These are phyloP conservation scores for Gentiana straminea DNA, from an alignment of 257 asterid species.

Conservation along the genomic window DNA sequence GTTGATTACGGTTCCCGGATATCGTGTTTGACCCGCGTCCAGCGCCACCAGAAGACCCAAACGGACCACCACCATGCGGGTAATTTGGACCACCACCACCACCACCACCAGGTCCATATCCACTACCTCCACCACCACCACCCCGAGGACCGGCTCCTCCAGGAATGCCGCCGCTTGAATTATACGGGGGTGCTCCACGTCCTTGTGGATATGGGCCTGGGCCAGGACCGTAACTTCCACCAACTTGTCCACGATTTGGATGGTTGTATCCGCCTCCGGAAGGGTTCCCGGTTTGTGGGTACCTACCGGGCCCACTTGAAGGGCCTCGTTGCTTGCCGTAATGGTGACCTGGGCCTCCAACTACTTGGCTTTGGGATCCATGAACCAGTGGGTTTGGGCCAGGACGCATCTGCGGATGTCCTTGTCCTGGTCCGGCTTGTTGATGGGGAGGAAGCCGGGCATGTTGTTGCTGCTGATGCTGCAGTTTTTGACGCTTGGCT, in stretches of 20 bases:
- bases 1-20: conserved; percentile 70
- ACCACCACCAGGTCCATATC: conserved; percentile 20
- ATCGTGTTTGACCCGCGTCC: conserved; percentile 73
- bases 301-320: conserved; percentile 72
- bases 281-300: conserved; percentile 60
- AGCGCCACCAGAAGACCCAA: conserved; percentile 64
- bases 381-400: conserved; percentile 50
- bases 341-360: conserved; percentile 57
- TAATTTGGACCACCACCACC: conserved; percentile 69
- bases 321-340: conserved; percentile 71
- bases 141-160: conserved; percentile 62
- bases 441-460: conserved; percentile 58
- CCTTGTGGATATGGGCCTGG: conserved; percentile 70
- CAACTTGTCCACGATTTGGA: conserved; percentile 70
- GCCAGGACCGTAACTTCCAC: conserved; percentile 58
- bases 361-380: conserved; percentile 48
- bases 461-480: conserved; percentile 50
- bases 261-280: conserved; percentile 55
- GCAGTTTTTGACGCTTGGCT: conserved; percentile 64
- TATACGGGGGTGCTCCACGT: conserved; percentile 50
- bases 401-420: conserved; percentile 52
- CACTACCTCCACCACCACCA: conserved; percentile 50
- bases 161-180: conserved; percentile 29
- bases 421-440: conserved; percentile 44
- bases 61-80: conserved; percentile 60